Conservation (phyloP, 257 asterid genomes). For the Fraxinus cuspidata region DNA sequence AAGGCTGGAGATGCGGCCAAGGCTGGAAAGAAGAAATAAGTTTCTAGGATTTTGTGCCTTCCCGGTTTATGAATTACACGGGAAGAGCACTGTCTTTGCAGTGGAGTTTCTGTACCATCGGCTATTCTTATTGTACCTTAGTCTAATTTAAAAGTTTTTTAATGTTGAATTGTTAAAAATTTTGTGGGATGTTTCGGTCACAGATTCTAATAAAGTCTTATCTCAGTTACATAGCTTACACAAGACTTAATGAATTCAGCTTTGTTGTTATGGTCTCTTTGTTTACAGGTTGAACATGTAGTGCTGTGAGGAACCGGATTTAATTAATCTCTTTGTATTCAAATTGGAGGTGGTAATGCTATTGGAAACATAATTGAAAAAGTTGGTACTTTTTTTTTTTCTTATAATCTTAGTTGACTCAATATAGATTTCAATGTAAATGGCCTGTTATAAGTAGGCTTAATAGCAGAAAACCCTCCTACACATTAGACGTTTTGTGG, state of each 20-base stretch:
- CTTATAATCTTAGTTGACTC: neutral
- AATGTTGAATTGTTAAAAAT: constrained; percentile 15
- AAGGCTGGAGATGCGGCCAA: constrained; percentile 63
- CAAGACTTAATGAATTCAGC: too few relatives aligned
- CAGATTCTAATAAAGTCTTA: neutral
- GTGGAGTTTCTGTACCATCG: constrained; percentile 15
- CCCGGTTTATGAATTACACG: constrained; percentile 8
- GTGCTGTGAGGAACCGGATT: too few relatives aligned
- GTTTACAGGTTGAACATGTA: too few relatives aligned
- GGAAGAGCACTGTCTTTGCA: neutral
- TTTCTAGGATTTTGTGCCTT: constrained; percentile 9
- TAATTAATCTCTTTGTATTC: too few relatives aligned
- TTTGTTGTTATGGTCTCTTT: too few relatives aligned
- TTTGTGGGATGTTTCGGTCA: constrained; percentile 13
- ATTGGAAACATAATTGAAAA: too few relatives aligned
- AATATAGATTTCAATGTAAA: neutral
- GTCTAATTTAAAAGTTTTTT: constrained; percentile 15
- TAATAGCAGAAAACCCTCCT: too few relatives aligned
- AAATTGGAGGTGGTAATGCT: too few relatives aligned
- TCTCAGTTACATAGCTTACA: neutral
- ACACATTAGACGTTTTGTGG: too few relatives aligned
- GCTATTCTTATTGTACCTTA: constrained; percentile 12
- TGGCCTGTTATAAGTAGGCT: too few relatives aligned
- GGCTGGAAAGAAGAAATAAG: constrained; percentile 60
- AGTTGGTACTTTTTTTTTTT: neutral